phyloP scores from a whole-genome alignment of 306 rosid species.

The Trifolium dubium region DNA sequence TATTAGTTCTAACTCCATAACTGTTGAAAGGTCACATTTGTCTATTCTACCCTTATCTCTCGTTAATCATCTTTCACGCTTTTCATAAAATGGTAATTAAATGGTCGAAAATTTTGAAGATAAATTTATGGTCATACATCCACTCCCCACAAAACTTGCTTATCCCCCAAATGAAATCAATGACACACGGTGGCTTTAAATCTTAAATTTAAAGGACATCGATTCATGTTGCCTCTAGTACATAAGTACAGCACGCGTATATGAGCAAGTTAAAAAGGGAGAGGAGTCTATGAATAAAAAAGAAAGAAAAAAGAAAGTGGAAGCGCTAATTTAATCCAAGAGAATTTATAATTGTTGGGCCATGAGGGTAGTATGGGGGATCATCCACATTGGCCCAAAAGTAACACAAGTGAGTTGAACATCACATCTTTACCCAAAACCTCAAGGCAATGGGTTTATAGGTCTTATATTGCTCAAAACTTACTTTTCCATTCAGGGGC shows the following conservation, averaged over 20 bases:
- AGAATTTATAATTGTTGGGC: not conserved
- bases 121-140: not conserved
- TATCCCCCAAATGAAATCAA: not conserved
- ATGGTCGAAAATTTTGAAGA: conserved; percentile 3
- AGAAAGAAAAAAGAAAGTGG: not conserved
- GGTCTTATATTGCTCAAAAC: too few species aligned
- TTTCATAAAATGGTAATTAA: not conserved
- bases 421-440: too few species aligned
- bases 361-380: too few species aligned
- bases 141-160: not conserved
- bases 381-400: too few species aligned
- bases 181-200: not conserved
- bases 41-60: not conserved
- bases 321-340: not conserved
- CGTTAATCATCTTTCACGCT: not conserved
- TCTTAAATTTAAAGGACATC: not conserved
- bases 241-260: not conserved
- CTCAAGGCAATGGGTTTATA: too few species aligned
- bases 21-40: conserved; percentile 1
- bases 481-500: too few species aligned
- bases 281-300: not conserved
- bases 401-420: too few species aligned
- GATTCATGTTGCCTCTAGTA: not conserved
- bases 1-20: conserved; percentile 33
- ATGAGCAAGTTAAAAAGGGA: not conserved